Percentiles rank a stretch among this genome's conserved stretches.
These are phyloP conservation scores for Oryza meridionalis DNA, from an alignment of 176 grass and related monocot species.

Conservation along the genomic window DNA sequence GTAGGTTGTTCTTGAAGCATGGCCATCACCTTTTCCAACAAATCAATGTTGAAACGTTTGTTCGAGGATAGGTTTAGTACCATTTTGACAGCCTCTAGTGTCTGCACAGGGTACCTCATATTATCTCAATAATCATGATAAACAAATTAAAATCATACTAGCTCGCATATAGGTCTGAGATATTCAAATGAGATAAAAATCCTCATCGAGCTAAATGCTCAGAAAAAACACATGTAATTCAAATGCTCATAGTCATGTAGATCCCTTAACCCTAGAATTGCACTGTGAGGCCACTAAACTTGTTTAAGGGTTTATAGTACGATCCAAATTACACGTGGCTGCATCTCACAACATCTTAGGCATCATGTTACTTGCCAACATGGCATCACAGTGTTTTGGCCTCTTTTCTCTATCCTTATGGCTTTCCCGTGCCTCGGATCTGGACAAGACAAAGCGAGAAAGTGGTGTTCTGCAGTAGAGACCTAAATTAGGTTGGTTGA, in stretches of 20 bases:
- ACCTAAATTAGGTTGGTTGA: background rate
- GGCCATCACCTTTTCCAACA: slow-evolving; percentile 78
- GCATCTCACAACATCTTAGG: no score
- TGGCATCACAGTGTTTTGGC: background rate
- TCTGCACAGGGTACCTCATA: slow-evolving; percentile 50
- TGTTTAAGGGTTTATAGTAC: background rate
- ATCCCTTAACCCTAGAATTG: background rate
- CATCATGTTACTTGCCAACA: background rate
- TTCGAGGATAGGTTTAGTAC: slow-evolving; percentile 72
- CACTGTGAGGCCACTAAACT: background rate
- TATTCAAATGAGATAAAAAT: slow-evolving; percentile 30
- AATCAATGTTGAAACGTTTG: slow-evolving; percentile 62
- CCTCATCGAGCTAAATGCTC: background rate
- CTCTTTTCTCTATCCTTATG: background rate
- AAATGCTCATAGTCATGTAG: background rate
- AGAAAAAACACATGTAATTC: slow-evolving; percentile 15
- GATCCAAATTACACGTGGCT: background rate
- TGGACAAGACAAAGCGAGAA: background rate
- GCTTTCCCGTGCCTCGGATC: background rate
- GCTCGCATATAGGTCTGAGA: background rate
- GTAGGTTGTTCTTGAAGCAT: slow-evolving; percentile 53
- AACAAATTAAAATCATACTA: slow-evolving; percentile 12
- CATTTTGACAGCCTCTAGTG: slow-evolving; percentile 84
- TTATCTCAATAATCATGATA: slow-evolving; percentile 35
- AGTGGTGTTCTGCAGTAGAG: background rate